Base-by-base conservation (phyloP, 2,329 filamentous ascomycete genomes). In the Colletotrichum spaethianum region DNA sequence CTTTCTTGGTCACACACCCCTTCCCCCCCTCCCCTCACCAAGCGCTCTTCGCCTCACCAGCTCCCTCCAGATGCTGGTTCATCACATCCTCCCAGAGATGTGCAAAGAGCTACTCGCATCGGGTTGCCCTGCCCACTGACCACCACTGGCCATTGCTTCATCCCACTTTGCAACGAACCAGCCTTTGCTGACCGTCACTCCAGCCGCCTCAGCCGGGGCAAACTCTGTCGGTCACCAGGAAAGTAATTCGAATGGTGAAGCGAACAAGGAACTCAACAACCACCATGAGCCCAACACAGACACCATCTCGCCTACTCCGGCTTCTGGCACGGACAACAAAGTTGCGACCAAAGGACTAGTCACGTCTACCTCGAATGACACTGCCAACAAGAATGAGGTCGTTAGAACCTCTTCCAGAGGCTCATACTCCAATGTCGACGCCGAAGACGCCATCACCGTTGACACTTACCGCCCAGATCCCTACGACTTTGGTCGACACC, bases 401-500 rank as follows among this genome's bases (percentile, higher is more conserved):
- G 53, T 44, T 1, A 53, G 59, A 38, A 55, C 53, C 7, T 72
- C 69, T 4, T 72, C 52, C 53, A 63, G 18, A 26, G 61, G 48
- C 23, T 48, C 26, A 12, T 23, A n/a, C 61, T 31, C 61, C 23
- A 60, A 55, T 23, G 53, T 52, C 23, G 52, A 69, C 38, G 64
- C 52, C 38, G 61, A 55, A 11, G 73, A 74, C 31, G 33, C 56
- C 4, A 55, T 55, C 12, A 66, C 63, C 14, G 60, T 63, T 48
- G 67, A 68, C n/a, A 74, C 64, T 28, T 73, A 74, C 60, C 52
- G 67, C 12, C 69, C 78, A 40, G 83, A 85, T 68, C 83, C 83
- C 16, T 73, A 84, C 73, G 76, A 82, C 75, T 80, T 84, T 63
- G 82, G 80, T 50, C 81, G 81, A 5, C 83, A 83, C 74, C 80